Conservation (phyloP, 495 filamentous ascomycete species). For the Trypethelium eluteriae region DNA sequence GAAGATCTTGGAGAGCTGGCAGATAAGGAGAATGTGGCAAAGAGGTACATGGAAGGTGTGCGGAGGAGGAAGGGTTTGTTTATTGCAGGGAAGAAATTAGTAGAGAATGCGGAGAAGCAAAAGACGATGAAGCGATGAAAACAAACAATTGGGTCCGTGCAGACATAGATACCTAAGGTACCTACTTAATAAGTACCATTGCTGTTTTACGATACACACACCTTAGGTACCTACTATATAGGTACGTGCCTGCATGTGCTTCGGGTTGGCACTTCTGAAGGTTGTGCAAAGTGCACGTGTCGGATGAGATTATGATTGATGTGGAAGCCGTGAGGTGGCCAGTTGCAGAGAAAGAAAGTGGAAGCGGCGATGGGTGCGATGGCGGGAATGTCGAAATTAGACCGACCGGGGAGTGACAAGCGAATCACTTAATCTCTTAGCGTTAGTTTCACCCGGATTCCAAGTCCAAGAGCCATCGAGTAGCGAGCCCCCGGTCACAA, state of each 20-base stretch:
- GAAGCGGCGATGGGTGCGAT: too few relatives aligned
- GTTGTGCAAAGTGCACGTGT: too few relatives aligned
- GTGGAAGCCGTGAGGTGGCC: too few relatives aligned
- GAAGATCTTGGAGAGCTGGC: slow-evolving; percentile 93
- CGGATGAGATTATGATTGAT: too few relatives aligned
- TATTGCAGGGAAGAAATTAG: slow-evolving; percentile 69
- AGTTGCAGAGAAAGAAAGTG: too few relatives aligned
- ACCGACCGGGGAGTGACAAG: background rate
- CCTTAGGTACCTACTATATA: too few relatives aligned
- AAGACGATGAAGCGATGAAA: slow-evolving; percentile 87
- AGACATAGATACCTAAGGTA: too few relatives aligned
- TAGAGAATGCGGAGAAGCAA: slow-evolving; percentile 92
- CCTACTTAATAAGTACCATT: too few relatives aligned
- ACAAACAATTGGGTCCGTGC: too few relatives aligned
- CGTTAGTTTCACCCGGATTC: background rate
- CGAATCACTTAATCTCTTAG: background rate
- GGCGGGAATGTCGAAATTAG: background rate
- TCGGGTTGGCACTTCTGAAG: too few relatives aligned
- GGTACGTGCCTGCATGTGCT: too few relatives aligned
- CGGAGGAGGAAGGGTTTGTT: slow-evolving; percentile 76
- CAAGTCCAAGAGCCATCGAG: background rate
- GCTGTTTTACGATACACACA: too few relatives aligned
- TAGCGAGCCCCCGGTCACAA: background rate
- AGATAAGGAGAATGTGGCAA: slow-evolving; percentile 90
- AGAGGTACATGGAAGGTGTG: slow-evolving; percentile 88